Conservation (phyloP, 345 rosid genomes). For the Pistacia vera region DNA sequence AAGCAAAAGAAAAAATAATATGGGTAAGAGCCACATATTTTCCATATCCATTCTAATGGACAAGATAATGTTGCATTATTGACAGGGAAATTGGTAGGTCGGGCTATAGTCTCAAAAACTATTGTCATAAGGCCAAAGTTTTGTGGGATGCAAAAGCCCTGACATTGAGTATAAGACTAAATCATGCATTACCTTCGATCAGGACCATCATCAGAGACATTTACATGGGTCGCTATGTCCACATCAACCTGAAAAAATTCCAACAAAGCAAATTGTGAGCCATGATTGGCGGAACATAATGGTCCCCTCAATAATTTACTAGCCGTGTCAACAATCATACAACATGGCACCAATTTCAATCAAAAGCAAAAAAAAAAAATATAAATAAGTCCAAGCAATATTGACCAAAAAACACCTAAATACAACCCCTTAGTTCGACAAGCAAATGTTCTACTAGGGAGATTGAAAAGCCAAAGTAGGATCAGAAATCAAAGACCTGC, state of each 20-base stretch:
- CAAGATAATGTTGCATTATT: neutral
- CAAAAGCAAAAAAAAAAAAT: conserved; percentile 2
- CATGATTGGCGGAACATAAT: conserved; percentile 13
- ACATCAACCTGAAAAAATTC: conserved; percentile 75
- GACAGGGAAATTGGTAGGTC: conserved; percentile 4
- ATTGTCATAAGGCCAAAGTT: conserved; percentile 4
- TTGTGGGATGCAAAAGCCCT: conserved; percentile 6
- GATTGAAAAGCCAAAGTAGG: neutral
- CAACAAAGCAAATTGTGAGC: conserved; percentile 16
- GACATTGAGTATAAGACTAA: conserved; percentile 13
- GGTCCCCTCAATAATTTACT: conserved; percentile 13
- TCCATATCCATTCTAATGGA: neutral
- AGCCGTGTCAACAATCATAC: neutral
- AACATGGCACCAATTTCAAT: neutral
- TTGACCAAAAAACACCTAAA: neutral
- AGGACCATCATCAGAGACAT: conserved; percentile 66
- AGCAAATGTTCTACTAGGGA: neutral
- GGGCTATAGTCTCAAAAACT: conserved; percentile 8
- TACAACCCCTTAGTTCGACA: neutral
- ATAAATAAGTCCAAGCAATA: neutral
- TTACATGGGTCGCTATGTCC: conserved; percentile 87
- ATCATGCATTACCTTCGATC: conserved; percentile 68
- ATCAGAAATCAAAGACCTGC: conserved; percentile 39
- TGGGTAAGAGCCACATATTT: conserved; percentile 9
- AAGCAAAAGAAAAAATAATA: neutral